Conservation (phyloP, 768 basidiomycete species). For the Fomitopsis serialis region DNA sequence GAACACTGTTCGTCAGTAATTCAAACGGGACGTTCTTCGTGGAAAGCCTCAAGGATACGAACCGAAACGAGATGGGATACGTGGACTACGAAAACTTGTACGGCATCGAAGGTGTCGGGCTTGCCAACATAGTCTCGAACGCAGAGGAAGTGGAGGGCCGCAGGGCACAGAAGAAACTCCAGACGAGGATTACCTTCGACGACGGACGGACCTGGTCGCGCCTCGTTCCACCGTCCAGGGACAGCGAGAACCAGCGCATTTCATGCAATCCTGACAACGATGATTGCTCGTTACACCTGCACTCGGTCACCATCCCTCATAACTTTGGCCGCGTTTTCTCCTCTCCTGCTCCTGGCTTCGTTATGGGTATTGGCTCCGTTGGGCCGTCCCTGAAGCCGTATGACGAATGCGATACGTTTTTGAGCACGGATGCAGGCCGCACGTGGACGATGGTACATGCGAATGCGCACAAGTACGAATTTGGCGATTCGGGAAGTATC, state of each 20-base stretch:
- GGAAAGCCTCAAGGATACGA: constrained; percentile 86
- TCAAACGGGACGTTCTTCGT: constrained; percentile 96
- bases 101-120: constrained; percentile 84
- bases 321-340: constrained; percentile 95
- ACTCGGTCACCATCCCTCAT: constrained; percentile 89
- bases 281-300: constrained; percentile 83
- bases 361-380: constrained; percentile 94
- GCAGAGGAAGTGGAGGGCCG: constrained; percentile 77
- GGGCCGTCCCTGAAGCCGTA: constrained; percentile 66
- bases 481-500: constrained; percentile 85
- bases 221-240: constrained; percentile 50
- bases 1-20: constrained; percentile 93
- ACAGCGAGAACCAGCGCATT: constrained; percentile 56
- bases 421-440: constrained; percentile 85
- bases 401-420: constrained; percentile 87
- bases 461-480: constrained; percentile 91
- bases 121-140: constrained; percentile 85
- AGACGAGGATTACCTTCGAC: constrained; percentile 82
- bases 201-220: constrained; percentile 84
- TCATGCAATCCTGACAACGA: constrained; percentile 53
- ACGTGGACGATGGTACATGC: constrained; percentile 74
- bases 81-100: constrained; percentile 91
- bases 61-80: constrained; percentile 80
- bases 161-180: constrained; percentile 64
- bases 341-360: constrained; percentile 88